Evolutionary conservation across 768 basidiomycete species (phyloP).

Genomic region (Leucosporidium creatinivorum): DNA sequence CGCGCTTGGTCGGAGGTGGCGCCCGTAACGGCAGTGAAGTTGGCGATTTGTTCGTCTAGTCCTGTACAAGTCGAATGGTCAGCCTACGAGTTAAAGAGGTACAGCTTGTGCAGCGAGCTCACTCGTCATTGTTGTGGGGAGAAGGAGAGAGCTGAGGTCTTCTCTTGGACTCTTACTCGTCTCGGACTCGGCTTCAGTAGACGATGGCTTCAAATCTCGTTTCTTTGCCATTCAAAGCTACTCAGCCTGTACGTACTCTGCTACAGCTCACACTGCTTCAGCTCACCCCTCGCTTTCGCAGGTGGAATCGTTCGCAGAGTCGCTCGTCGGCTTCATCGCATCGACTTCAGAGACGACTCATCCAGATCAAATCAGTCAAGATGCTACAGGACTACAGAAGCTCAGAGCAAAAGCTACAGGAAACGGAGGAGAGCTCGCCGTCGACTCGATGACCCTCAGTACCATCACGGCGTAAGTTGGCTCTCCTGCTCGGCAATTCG

Average conservation of each 20-base stretch:
- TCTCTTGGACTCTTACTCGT: no score
- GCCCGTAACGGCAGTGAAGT: conserved; percentile 22
- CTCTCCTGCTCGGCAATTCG: not conserved
- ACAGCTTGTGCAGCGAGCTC: no score
- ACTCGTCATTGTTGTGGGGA: no score
- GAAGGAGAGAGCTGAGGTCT: no score
- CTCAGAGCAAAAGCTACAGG: not conserved
- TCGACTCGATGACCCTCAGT: not conserved
- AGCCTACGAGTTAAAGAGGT: no score
- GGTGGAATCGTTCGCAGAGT: not conserved
- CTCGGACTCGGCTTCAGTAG: no score
- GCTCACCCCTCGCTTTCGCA: not conserved
- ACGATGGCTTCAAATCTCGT: conserved; percentile 5
- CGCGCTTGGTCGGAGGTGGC: conserved; percentile 17
- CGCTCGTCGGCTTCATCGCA: not conserved
- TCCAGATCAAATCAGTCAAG: conserved; percentile 2
- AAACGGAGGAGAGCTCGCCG: not conserved
- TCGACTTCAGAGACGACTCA: not conserved
- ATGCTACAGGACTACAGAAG: not conserved
- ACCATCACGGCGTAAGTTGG: conserved; percentile 1
- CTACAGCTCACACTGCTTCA: not conserved
- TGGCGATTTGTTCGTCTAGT: no score
- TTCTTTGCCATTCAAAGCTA: conserved; percentile 11
- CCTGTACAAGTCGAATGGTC: no score
- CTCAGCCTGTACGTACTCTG: not conserved